These are phyloP conservation scores for Ceratobasidium sp. DNA, from an alignment of 1,284 basidiomycete species.

Conservation along the genomic window DNA sequence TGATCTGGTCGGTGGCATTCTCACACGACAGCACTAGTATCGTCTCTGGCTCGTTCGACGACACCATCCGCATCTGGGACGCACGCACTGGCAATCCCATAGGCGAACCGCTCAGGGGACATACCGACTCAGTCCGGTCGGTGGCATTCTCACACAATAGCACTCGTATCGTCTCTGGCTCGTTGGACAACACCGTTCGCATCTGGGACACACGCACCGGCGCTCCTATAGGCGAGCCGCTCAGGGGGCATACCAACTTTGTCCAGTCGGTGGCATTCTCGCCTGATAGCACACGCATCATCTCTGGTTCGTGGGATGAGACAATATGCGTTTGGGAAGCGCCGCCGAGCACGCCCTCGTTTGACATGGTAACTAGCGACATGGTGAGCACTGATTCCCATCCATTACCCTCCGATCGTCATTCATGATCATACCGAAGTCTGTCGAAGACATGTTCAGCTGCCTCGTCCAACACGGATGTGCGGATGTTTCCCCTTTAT, in stretches of 20 bases:
- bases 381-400: too few relatives aligned
- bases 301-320: conserved; percentile 14
- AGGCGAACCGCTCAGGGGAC: conserved; percentile 52
- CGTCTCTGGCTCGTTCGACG: conserved; percentile 40
- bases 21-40: conserved; percentile 32
- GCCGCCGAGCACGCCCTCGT: not conserved
- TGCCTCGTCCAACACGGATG: too few relatives aligned
- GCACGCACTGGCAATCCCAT: conserved; percentile 7
- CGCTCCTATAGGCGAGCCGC: not conserved
- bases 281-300: not conserved
- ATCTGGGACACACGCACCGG: too few relatives aligned
- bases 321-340: conserved; percentile 25
- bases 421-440: too few relatives aligned
- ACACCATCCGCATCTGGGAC: conserved; percentile 41
- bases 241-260: not conserved
- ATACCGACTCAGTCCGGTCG: conserved; percentile 58
- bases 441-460: too few relatives aligned
- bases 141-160: conserved; percentile 59
- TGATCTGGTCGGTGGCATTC: not conserved
- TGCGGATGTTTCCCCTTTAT: too few relatives aligned
- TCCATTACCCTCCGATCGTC: too few relatives aligned
- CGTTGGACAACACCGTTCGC: conserved; percentile 52
- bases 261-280: conserved; percentile 7
- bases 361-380: not conserved
- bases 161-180: conserved; percentile 54